phyloP scores from a whole-genome alignment of 2,329 filamentous ascomycete species.

The Chrysoporthe austroafricana region DNA sequence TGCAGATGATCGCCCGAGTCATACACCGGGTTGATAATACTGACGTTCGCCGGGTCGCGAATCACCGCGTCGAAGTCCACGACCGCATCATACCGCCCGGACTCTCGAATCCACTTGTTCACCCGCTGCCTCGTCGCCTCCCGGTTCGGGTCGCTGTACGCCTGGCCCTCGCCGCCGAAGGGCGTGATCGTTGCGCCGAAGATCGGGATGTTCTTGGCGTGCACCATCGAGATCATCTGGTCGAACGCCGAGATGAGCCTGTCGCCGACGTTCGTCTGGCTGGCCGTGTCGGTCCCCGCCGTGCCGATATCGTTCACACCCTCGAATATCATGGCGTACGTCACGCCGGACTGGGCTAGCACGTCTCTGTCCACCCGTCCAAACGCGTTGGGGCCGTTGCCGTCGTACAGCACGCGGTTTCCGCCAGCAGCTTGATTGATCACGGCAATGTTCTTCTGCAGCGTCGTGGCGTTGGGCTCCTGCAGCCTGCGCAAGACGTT shows the following conservation, averaged over 20 bases:
- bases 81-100: conserved; percentile 61
- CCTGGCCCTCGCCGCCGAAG: conserved; percentile 49
- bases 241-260: conserved; percentile 56
- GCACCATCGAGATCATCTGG: conserved; percentile 59
- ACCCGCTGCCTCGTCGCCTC: conserved; percentile 58
- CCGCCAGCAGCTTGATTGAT: conserved; percentile 67
- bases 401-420: conserved; percentile 62
- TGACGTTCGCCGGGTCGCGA: conserved; percentile 51
- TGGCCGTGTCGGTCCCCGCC: conserved; percentile 43
- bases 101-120: conserved; percentile 61
- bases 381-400: conserved; percentile 61
- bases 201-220: conserved; percentile 54
- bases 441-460: conserved; percentile 49
- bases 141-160: conserved; percentile 54
- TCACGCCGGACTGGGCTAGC: conserved; percentile 56
- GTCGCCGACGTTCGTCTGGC: conserved; percentile 51
- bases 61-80: conserved; percentile 64
- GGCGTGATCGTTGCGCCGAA: conserved; percentile 59
- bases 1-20: conserved; percentile 66
- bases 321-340: conserved; percentile 63
- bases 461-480: conserved; percentile 24
- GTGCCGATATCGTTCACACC: conserved; percentile 69
- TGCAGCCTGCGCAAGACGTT: conserved; percentile 50
- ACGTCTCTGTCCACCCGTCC: conserved; percentile 64
- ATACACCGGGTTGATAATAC: conserved; percentile 48